These are phyloP conservation scores for Ganoderma resinaceum DNA, from an alignment of 1,284 basidiomycete species.

Conservation along the genomic window DNA sequence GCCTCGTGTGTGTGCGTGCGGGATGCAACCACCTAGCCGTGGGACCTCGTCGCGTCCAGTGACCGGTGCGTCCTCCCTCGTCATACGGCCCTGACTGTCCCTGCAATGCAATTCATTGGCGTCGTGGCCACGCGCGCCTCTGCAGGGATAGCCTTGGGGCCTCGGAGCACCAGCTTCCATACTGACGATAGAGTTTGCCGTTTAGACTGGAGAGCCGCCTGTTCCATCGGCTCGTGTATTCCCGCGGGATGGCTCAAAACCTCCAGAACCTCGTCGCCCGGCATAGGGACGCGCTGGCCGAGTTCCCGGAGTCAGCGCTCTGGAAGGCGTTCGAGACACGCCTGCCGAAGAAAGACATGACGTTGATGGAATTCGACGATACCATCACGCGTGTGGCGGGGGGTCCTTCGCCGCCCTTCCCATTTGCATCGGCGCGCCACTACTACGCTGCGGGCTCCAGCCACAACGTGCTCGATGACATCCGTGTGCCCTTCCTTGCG, in stretches of 20 bases:
- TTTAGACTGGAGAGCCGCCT: constrained; percentile 68
- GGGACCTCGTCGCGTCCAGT: constrained; percentile 73
- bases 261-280: constrained; percentile 70
- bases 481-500: constrained; percentile 79
- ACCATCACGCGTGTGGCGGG: constrained; percentile 79
- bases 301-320: constrained; percentile 59
- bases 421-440: constrained; percentile 75
- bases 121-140: constrained; percentile 11
- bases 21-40: constrained; percentile 59
- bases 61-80: constrained; percentile 49
- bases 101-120: constrained; percentile 9
- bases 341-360: constrained; percentile 57
- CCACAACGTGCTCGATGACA: constrained; percentile 59
- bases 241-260: constrained; percentile 84
- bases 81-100: neutral
- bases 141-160: neutral
- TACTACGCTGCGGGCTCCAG: constrained; percentile 84
- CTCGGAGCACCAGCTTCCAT: constrained; percentile 4
- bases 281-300: constrained; percentile 60
- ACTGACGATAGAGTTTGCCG: constrained; percentile 21
- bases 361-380: constrained; percentile 68
- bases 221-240: constrained; percentile 79
- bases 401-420: constrained; percentile 82
- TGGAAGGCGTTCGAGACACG: constrained; percentile 55
- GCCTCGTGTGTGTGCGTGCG: constrained; percentile 22